Evolutionary conservation across 805 yeast species (phyloP).

Genomic region (Spathaspora sp.): DNA sequence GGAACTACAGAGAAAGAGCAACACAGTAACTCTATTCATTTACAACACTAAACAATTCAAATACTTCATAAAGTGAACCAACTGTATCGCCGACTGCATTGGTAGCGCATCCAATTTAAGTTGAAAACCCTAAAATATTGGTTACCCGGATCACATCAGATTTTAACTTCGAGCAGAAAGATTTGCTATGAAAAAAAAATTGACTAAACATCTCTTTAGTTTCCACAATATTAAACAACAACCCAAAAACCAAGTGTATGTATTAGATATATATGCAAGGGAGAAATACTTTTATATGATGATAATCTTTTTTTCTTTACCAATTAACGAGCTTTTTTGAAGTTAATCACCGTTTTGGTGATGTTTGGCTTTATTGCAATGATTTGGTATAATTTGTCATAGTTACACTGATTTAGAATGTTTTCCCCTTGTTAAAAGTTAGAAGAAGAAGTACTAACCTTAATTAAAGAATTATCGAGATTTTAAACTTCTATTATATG

Average conservation of each 20-base stretch:
- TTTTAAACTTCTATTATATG: no score
- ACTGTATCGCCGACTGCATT: no score
- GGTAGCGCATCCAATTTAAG: no score
- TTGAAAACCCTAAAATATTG: no score
- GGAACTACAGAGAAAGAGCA: no score
- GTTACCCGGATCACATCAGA: no score
- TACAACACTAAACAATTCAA: no score
- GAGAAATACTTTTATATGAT: slow-evolving; percentile 20
- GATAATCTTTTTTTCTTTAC: slow-evolving; percentile 32
- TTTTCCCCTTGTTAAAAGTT: not conserved
- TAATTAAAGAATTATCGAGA: not conserved
- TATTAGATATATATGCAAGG: not conserved
- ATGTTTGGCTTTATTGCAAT: slow-evolving; percentile 44
- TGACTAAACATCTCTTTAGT: no score
- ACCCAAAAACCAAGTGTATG: not conserved
- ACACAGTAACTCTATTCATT: no score
- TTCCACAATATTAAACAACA: not conserved
- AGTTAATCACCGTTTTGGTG: slow-evolving; percentile 51
- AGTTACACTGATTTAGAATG: slow-evolving; percentile 71
- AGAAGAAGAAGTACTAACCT: not conserved
- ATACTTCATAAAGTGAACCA: no score
- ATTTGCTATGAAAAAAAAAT: no score
- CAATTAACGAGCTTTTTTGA: slow-evolving; percentile 33
- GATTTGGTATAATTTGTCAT: slow-evolving; percentile 73
- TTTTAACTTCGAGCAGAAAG: no score